Evolutionary conservation across 202 grass and related monocot species (phyloP).

Genomic region (Musa balbisiana): DNA sequence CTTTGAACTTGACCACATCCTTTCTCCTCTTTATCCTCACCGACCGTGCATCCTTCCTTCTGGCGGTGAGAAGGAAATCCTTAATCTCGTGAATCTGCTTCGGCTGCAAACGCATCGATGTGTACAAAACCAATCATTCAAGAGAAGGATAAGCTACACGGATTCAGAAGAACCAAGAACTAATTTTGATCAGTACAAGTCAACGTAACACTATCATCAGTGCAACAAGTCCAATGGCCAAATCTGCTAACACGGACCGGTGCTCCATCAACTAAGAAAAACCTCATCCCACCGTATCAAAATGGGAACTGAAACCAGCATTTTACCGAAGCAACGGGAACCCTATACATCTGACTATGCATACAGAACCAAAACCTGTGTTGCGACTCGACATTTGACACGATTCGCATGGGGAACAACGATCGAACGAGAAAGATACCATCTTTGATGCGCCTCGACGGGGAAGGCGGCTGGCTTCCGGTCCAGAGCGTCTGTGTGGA

Average conservation of each 20-base stretch:
- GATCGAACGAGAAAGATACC: background rate
- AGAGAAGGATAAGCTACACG: background rate
- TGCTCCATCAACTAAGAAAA: too few relatives aligned
- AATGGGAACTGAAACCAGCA: too few relatives aligned
- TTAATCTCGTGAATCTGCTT: conserved; percentile 5
- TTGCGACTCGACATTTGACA: too few relatives aligned
- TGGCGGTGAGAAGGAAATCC: background rate
- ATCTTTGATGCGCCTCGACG: background rate
- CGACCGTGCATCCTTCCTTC: background rate
- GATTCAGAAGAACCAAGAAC: too few relatives aligned
- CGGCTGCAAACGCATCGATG: background rate
- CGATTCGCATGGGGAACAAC: background rate
- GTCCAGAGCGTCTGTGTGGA: background rate
- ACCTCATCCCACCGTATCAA: too few relatives aligned
- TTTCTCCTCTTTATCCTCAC: background rate
- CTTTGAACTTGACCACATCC: conserved; percentile 6
- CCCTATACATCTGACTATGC: too few relatives aligned
- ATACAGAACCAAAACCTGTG: too few relatives aligned
- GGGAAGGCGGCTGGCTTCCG: background rate
- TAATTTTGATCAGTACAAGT: too few relatives aligned
- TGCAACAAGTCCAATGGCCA: too few relatives aligned
- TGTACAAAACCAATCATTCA: background rate
- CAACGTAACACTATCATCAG: too few relatives aligned
- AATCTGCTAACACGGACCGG: too few relatives aligned
- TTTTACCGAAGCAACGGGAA: too few relatives aligned